A percentile compares a stretch with the other conserved stretches of the same genome.
These are phyloP conservation scores for Sophora flavescens DNA, from an alignment of 306 rosid genomes.

Conservation along the genomic window DNA sequence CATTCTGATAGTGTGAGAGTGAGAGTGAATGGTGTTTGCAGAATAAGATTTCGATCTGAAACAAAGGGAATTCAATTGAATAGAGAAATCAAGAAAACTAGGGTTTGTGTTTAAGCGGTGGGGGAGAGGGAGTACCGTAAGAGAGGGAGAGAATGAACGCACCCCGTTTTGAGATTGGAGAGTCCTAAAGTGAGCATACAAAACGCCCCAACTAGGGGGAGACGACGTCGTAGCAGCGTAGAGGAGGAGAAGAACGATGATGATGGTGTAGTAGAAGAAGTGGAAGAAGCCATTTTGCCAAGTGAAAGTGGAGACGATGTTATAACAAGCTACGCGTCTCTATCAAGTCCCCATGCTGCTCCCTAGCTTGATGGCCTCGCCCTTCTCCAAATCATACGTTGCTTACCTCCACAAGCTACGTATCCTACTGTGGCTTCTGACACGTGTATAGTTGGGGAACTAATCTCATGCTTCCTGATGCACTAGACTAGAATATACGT, in stretches of 20 bases:
- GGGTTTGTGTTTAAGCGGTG: too few relatives aligned
- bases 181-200: slow-evolving; percentile 77
- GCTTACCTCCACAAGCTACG: neutral
- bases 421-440: neutral
- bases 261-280: slow-evolving; percentile 31
- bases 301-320: neutral
- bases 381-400: neutral
- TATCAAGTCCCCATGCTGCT: slow-evolving; percentile 6
- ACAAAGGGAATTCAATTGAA: neutral
- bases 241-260: slow-evolving; percentile 42
- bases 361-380: slow-evolving; percentile 34
- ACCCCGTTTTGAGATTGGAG: slow-evolving; percentile 70
- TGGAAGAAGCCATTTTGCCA: slow-evolving; percentile 61
- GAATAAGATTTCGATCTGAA: slow-evolving; percentile 64
- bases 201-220: slow-evolving; percentile 80
- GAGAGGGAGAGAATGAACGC: slow-evolving; percentile 64
- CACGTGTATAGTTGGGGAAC: neutral
- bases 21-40: slow-evolving; percentile 42
- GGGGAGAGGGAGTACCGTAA: slow-evolving; percentile 48
- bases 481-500: too few relatives aligned
- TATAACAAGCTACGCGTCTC: slow-evolving; percentile 42
- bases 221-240: slow-evolving; percentile 69
- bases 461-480: neutral
- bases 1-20: slow-evolving; percentile 54
- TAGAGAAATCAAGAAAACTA: neutral